Evolutionary conservation across 108 stramenopile genomes (phyloP).

Genomic region (Skeletonema costatum): DNA sequence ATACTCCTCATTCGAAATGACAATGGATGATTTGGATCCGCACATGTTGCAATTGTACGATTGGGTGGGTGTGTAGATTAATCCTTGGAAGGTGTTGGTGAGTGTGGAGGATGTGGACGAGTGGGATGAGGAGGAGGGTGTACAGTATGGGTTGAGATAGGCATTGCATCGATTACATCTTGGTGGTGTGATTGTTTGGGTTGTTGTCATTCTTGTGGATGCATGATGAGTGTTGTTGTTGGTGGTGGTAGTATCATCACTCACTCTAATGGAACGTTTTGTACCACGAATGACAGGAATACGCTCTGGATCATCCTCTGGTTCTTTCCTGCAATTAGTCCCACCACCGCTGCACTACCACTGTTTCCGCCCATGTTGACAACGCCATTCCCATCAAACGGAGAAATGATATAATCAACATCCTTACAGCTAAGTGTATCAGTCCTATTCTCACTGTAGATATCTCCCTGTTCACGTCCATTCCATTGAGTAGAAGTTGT

Average conservation of each 20-base stretch:
- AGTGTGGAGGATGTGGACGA: background rate
- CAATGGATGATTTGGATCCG: conserved; percentile 38
- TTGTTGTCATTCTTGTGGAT: background rate
- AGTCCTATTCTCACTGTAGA: conserved; percentile 7
- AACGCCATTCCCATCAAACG: background rate
- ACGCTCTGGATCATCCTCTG: conserved; percentile 37
- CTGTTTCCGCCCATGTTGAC: background rate
- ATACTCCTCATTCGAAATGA: conserved; percentile 27
- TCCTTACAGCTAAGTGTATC: background rate
- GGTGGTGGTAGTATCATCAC: background rate
- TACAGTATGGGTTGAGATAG: conserved; percentile 83
- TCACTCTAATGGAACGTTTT: conserved; percentile 7
- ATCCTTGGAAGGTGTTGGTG: background rate
- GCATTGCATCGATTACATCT: conserved; percentile 72
- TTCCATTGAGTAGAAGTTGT: conserved; percentile 16
- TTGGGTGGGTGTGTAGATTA: conserved; percentile 27
- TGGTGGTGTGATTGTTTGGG: conserved; percentile 45
- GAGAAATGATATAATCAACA: conserved; percentile 29
- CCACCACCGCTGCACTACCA: background rate
- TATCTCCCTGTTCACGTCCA: conserved; percentile 41
- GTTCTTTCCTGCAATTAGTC: conserved; percentile 9
- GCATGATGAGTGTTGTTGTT: background rate
- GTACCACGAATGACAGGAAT: conserved; percentile 48
- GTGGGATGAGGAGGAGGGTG: conserved; percentile 9
- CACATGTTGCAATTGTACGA: conserved; percentile 69